These are phyloP conservation scores for Coemansia pectinata DNA, from an alignment of 192 early-diverging fungal genomes.

Conservation along the genomic window DNA sequence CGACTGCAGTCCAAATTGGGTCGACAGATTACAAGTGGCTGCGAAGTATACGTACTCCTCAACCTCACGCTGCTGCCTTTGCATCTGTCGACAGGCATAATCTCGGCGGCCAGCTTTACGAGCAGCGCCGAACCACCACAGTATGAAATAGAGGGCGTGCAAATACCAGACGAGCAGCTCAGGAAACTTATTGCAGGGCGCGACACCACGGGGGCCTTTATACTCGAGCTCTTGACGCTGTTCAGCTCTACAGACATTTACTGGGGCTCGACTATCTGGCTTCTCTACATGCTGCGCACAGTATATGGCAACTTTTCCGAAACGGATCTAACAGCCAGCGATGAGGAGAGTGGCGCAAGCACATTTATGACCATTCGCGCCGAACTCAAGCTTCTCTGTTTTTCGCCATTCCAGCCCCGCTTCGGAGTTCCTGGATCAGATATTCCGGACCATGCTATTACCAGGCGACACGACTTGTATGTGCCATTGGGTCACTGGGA, in stretches of 20 bases:
- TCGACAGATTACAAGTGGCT: background rate
- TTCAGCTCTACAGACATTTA: conserved; percentile 12
- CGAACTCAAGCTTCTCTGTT: conserved; percentile 14
- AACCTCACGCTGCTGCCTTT: conserved; percentile 14
- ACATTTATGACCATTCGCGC: background rate
- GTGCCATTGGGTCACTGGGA: background rate
- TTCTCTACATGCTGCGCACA: conserved; percentile 10
- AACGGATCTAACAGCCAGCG: background rate
- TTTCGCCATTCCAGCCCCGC: conserved; percentile 18
- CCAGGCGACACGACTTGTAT: background rate
- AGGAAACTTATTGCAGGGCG: background rate
- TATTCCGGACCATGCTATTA: background rate
- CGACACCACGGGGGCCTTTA: background rate
- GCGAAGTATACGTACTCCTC: conserved; percentile 5
- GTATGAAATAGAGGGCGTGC: background rate
- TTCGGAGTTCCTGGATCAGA: background rate
- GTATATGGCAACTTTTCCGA: background rate
- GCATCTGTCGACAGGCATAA: background rate
- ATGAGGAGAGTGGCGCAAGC: background rate
- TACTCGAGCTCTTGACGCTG: background rate
- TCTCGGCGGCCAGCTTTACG: background rate
- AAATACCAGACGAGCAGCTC: background rate
- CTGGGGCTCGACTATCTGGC: conserved; percentile 23
- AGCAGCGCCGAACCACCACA: background rate
- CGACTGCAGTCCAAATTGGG: conserved; percentile 21